Conservation (phyloP, 106 monocot genomes). For the Dactylorhiza incarnata region DNA sequence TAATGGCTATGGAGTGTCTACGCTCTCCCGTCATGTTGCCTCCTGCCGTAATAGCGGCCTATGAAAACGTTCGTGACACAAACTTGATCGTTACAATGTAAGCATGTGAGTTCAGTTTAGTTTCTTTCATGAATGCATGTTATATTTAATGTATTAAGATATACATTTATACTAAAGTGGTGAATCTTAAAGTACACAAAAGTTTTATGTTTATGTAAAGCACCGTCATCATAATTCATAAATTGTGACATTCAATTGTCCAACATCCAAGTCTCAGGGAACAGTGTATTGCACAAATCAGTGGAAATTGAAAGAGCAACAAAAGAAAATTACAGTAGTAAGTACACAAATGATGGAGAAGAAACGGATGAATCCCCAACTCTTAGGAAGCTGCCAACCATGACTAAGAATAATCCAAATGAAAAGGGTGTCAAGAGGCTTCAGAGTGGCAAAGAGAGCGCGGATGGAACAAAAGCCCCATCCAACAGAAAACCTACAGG, state of each 20-base stretch:
- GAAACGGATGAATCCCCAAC: not conserved
- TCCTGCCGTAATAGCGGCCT: too few relatives aligned
- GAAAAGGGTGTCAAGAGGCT: conserved; percentile 9
- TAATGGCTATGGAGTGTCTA: too few relatives aligned
- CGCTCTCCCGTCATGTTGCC: too few relatives aligned
- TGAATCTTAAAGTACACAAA: not conserved
- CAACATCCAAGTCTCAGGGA: not conserved
- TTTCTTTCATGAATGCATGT: not conserved
- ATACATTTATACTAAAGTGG: not conserved
- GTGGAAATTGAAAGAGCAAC: not conserved
- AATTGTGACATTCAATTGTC: not conserved
- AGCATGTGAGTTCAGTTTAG: not conserved
- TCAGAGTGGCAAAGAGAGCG: conserved; percentile 13
- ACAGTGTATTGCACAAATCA: not conserved
- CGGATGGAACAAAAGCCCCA: not conserved
- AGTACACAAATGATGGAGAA: not conserved
- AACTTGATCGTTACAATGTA: too few relatives aligned
- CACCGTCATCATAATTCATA: not conserved
- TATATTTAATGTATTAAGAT: not conserved
- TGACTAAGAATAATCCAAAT: conserved; percentile 9
- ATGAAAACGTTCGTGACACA: too few relatives aligned
- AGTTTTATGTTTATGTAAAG: not conserved
- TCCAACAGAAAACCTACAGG: conserved; percentile 4
- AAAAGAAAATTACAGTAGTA: not conserved
- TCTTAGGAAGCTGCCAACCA: conserved; percentile 5